Percentiles rank a stretch among this genome's conserved stretches.
Conservation (phyloP, 1,284 basidiomycete genomes). For the Microbotryum intermedium region DNA sequence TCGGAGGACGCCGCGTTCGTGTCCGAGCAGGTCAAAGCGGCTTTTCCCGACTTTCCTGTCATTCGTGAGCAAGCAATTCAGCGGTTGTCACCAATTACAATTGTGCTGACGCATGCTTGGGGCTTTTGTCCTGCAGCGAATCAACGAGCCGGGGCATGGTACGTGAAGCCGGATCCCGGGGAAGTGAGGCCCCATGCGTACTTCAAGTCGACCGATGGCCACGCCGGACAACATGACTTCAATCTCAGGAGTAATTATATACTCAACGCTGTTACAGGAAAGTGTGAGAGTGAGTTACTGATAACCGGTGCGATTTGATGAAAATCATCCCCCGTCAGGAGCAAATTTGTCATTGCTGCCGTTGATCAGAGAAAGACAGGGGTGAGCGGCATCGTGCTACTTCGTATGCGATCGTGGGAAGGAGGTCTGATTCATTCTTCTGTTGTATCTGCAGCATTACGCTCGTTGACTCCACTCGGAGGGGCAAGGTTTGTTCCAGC, state of each 20-base stretch:
- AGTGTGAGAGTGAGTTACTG: neutral
- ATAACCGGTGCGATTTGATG: neutral
- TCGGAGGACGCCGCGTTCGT: constrained; percentile 67
- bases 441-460: constrained; percentile 52
- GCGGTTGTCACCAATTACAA: neutral
- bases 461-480: constrained; percentile 83
- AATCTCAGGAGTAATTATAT: constrained; percentile 52
- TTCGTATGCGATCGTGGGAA: neutral
- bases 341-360: constrained; percentile 75
- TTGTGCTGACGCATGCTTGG: constrained; percentile 7
- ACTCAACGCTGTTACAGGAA: neutral
- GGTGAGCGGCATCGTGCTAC: constrained; percentile 45
- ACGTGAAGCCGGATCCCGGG: constrained; percentile 56
- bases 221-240: constrained; percentile 78
- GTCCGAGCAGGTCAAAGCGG: constrained; percentile 45
- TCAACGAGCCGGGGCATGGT: constrained; percentile 90
- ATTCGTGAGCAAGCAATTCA: constrained; percentile 48
- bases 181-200: constrained; percentile 51
- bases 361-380: constrained; percentile 50
- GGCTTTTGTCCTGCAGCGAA: constrained; percentile 54
- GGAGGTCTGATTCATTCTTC: too few species aligned
- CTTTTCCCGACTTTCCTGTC: constrained; percentile 55
- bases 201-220: constrained; percentile 97
- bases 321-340: constrained; percentile 40
- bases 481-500: constrained; percentile 56